Percentiles rank a stretch among this genome's conserved stretches.
Conservation (phyloP, 2,329 filamentous ascomycete species). For the Colletotrichum sansevieriae region DNA sequence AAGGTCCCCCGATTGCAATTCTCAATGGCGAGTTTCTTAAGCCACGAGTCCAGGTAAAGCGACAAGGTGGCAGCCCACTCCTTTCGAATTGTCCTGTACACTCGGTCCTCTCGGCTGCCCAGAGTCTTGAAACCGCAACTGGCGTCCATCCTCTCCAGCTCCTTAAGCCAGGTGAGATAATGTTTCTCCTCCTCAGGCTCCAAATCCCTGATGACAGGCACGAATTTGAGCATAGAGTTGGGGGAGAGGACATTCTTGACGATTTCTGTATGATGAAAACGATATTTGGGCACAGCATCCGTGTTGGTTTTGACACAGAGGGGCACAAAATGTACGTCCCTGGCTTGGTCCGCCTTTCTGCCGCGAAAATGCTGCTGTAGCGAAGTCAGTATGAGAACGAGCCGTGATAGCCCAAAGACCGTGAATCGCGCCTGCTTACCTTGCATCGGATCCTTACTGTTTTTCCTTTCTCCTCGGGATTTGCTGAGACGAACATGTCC, state of each 20-base stretch:
- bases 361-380: constrained; percentile 58
- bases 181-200: constrained; percentile 68
- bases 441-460: constrained; percentile 66
- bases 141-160: constrained; percentile 69
- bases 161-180: constrained; percentile 69
- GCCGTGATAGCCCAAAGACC: not conserved
- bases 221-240: constrained; percentile 71
- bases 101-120: constrained; percentile 62
- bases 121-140: constrained; percentile 69
- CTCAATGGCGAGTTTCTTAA: constrained; percentile 62
- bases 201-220: constrained; percentile 70
- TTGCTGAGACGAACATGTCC: constrained; percentile 53
- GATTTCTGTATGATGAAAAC: constrained; percentile 72
- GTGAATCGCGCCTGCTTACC: constrained; percentile 50
- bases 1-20: constrained; percentile 65
- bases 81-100: constrained; percentile 61
- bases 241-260: constrained; percentile 70
- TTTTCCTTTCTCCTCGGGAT: constrained; percentile 50
- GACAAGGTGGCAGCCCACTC: constrained; percentile 66
- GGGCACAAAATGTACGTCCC: constrained; percentile 54
- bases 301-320: constrained; percentile 63
- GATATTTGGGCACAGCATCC: constrained; percentile 68
- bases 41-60: constrained; percentile 67
- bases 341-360: constrained; percentile 58
- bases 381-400: constrained; percentile 18